Evolutionary conservation across 306 rosid species (phyloP).

Genomic region (Mimosa pudica): DNA sequence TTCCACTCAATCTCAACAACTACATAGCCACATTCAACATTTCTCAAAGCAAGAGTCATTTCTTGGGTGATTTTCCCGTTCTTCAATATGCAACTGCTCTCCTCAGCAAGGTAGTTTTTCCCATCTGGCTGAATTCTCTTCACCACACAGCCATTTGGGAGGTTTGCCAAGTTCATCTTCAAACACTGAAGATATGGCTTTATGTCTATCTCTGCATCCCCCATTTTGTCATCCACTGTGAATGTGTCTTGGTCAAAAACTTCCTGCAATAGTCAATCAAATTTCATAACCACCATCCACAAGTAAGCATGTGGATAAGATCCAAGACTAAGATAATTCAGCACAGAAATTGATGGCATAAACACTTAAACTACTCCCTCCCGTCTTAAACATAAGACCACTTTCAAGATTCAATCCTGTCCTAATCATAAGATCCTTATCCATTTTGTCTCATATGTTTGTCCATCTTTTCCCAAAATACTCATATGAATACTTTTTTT

Average conservation of each 20-base stretch:
- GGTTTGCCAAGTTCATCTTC: conserved; percentile 47
- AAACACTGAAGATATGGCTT: conserved; percentile 59
- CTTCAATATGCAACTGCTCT: conserved; percentile 70
- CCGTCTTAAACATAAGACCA: no score
- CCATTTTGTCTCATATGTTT: no score
- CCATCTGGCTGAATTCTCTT: conserved; percentile 62
- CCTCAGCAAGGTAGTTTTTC: conserved; percentile 60
- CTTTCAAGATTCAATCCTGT: no score
- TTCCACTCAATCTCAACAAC: conserved; percentile 60
- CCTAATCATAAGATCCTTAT: no score
- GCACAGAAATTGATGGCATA: not conserved
- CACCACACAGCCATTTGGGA: conserved; percentile 64
- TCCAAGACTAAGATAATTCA: not conserved
- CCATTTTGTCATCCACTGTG: conserved; percentile 77
- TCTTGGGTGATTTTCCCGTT: conserved; percentile 62
- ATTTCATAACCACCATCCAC: conserved; percentile 9
- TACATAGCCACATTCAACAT: conserved; percentile 77
- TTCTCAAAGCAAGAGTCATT: conserved; percentile 68
- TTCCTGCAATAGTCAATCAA: conserved; percentile 38
- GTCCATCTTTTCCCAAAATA: no score
- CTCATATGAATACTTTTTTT: no score
- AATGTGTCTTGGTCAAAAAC: conserved; percentile 79
- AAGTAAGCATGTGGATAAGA: not conserved
- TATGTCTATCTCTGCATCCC: conserved; percentile 77
- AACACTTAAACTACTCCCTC: not conserved